Base-by-base conservation (phyloP, 2,329 filamentous ascomycete genomes). In the Arthrocladium fulminans region DNA sequence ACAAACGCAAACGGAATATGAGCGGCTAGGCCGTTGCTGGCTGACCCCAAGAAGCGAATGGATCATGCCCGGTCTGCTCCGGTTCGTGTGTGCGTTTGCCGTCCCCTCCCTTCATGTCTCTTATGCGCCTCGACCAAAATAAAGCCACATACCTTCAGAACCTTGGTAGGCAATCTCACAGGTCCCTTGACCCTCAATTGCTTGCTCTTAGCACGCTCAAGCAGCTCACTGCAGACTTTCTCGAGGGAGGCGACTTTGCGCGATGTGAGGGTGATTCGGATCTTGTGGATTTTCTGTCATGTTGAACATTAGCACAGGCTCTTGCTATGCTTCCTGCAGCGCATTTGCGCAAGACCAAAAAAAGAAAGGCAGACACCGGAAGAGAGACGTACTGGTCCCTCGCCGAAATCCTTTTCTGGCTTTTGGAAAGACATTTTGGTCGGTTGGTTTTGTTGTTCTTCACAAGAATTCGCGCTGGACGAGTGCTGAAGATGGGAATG, bases 131-230 rank as follows among this genome's bases (percentile, higher is more conserved):
- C n/a, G n/a, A n/a, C n/a, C n/a, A n/a, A n/a, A n/a, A n/a, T n/a
- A n/a, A n/a, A n/a, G n/a, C 29, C 22, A 34, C 48, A 19, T 50
- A 50, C 56, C 80, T 92, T 88, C 67, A 97, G 81, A 71, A 81
- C 87, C 84, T 96, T 95, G 78, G 89, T 96, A 65, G 92, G 88
- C 66, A 96, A 85, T 68, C 90, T 88, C 73, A 97, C 90, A 70
- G 90, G 88, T 67, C 92, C 90, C 85, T 97, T 97, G 77, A 94
- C 88, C 70, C 86, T 85, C 67, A 98, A 86, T 70, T 94, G 88
- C 89, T 98, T 98, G 79, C 78, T 83, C 80, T 94, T 94, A 68
- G 92, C 88, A 69, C 92, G 90, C 76, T 98, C 92, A 72, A 97
- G 89, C 71, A 98, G 86, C 79, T 97, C 92, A 69, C 82, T 78